Evolutionary conservation across 768 basidiomycete genomes (phyloP), one percentile per base, ranked within the genome.

Genomic region (Nidularia pulvinata): DNA sequence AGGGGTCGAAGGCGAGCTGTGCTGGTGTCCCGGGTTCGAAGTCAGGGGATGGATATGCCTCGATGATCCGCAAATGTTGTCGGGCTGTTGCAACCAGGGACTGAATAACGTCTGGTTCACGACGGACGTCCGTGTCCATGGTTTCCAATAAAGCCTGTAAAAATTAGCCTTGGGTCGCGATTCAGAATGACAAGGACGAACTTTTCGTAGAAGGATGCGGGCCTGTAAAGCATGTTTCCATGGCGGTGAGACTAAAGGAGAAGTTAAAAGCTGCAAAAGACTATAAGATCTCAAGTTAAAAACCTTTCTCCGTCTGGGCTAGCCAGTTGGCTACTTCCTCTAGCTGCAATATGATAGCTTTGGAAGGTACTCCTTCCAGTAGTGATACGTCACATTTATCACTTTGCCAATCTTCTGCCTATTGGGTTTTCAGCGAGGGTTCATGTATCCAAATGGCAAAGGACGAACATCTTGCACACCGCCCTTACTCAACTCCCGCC

Each of bases 371-470:
- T 6, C 78, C 76, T 69, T 95, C 90, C 7, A 86, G 74, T 4
- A 95, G 73, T 0, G 85, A 82, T 0, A 95, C 78, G 16, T 93
- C 93, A 60, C 86, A 89, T 70, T 94, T 95, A 57, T 97, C 94
- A 53, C 88, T 80, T 66, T 93, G 91, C 86, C 91, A 93, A 61
- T 94, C 92, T 75, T 94, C 93, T 55, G 82, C 76, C 92, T 93
- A 65, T 54, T 49, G 64, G 55, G 57, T 46, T 10, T 57, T 46
- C 33, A 50, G 34, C 55, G 39, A 48, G 33, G 58, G 49, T n/a
- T 48, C 51, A 49, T 25, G 44, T 46, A 46, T 46, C 19, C 58
- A 22, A 49, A 53, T 57, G 56, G 54, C 54, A 54, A 54, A 48
- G 47, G 52, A 77, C 88, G 61, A 60, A 93, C 93, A 72, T 98